A percentile compares a stretch with the other conserved stretches of the same genome.
phyloP scores from a whole-genome alignment of 495 filamentous ascomycete species.

The Neurospora sp. region DNA sequence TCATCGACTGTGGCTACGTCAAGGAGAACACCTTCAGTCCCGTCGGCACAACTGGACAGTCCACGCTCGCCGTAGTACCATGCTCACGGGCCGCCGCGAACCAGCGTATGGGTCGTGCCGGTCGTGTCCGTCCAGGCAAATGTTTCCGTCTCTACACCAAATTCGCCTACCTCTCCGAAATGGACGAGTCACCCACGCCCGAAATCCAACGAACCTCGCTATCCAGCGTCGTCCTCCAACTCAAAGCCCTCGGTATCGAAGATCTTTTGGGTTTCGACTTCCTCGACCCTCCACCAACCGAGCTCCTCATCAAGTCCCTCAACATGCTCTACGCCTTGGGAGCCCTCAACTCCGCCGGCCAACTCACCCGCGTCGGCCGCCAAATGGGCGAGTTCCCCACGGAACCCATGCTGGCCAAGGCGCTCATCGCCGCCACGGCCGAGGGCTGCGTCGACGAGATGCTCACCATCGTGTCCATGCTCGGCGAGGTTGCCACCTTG shows the following conservation, averaged over 20 bases:
- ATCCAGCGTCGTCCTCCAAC: conserved; percentile 69
- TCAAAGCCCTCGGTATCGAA: conserved; percentile 90
- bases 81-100: conserved; percentile 92
- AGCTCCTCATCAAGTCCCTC: conserved; percentile 81
- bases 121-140: conserved; percentile 87
- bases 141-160: conserved; percentile 94
- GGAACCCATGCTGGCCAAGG: conserved; percentile 86
- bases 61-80: conserved; percentile 79
- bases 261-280: conserved; percentile 93
- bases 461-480: conserved; percentile 88
- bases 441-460: conserved; percentile 92
- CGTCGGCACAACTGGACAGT: conserved; percentile 68
- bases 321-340: conserved; percentile 90
- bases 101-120: conserved; percentile 84
- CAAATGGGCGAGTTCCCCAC: conserved; percentile 97
- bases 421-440: conserved; percentile 80
- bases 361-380: conserved; percentile 82
- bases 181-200: conserved; percentile 85
- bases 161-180: conserved; percentile 87
- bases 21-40: conserved; percentile 96
- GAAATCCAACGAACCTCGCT: conserved; percentile 92
- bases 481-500: conserved; percentile 76
- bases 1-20: conserved; percentile 85
- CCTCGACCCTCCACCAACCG: conserved; percentile 87
- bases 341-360: conserved; percentile 80